Evolutionary conservation across 192 early-diverging fungal genomes (phyloP).

Genomic region (Oehlia diaphana): DNA sequence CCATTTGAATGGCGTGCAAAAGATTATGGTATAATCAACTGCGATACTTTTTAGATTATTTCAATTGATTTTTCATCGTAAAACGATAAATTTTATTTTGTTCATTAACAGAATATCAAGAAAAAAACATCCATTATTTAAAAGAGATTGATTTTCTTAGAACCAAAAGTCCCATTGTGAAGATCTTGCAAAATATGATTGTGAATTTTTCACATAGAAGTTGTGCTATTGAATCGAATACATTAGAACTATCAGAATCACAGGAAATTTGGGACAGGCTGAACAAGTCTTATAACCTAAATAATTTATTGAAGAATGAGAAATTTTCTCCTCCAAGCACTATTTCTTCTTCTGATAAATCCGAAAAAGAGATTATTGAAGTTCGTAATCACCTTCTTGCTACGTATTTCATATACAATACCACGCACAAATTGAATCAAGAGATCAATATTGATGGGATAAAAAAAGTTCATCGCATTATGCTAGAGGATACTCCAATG

Average conservation of each 20-base stretch:
- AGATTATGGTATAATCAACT: conserved; percentile 21
- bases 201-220: conserved; percentile 31
- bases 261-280: conserved; percentile 18
- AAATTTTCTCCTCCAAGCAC: background rate
- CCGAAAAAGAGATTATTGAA: conserved; percentile 18
- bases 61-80: too few relatives aligned
- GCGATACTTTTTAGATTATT: background rate
- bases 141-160: background rate
- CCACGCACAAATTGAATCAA: background rate
- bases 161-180: background rate
- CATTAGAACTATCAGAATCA: conserved; percentile 16
- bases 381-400: conserved; percentile 23
- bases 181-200: conserved; percentile 25
- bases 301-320: conserved; percentile 7
- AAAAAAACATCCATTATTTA: conserved; percentile 10
- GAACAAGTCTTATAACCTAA: conserved; percentile 11
- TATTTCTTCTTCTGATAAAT: conserved; percentile 28
- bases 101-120: conserved; percentile 11
- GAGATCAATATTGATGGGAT: conserved; percentile 21
- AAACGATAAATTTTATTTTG: background rate
- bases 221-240: conserved; percentile 20
- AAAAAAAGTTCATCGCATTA: conserved; percentile 14
- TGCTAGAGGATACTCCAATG: conserved; percentile 19
- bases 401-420: conserved; percentile 16
- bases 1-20: conserved; percentile 21